Base-by-base conservation (phyloP, 1,284 basidiomycete species). In the Rhodotorula sp. region DNA sequence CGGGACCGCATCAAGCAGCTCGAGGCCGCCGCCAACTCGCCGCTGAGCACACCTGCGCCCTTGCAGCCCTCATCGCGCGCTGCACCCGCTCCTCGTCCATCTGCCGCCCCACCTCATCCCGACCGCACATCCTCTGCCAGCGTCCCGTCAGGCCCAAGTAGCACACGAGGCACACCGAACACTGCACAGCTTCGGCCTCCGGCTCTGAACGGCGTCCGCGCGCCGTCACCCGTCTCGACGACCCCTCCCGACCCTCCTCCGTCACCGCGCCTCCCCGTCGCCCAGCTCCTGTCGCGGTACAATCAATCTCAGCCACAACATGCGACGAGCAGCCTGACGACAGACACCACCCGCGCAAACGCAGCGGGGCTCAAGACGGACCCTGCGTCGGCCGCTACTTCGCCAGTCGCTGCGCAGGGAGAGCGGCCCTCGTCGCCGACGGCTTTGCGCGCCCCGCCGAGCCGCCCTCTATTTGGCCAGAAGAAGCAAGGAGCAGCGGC, bases 11-110 rank as follows among this genome's bases (percentile, higher is more conserved):
- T 52, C 48, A 27, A 2, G 42, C 48, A 60, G 27, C 61, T 46
- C 61, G 42, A 58, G 21, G 54, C 50, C 27, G 60, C 61, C n/a
- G 48, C 67, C 14, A 16, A 46, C 16, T 53, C 61, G 25, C 58
- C 44, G 1, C 48, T 60, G 57, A 13, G 16, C 56, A 58, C 49
- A 59, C 25, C 66, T 44, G 41, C 5, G 44, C 27, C 13, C 44
- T 59, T 14, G 17, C 53, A 10, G 21, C 50, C 10, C 49, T n/a
- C 27, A 21, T 1, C 25, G 48, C 64, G 41, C 59, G 34, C 34
- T 34, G 34, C 34, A 34, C 48, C n/a, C 42, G 42, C 21, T 57
- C 61, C 42, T 49, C 59, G 19, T n/a, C 45, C 27, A 19, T 25
- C 34, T 12, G 48, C 49, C 14, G 23, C 53, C 17, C 23, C 45